Evolutionary conservation across 805 yeast genomes (phyloP).

Genomic region (Tetrapisispora iriomotensis): DNA sequence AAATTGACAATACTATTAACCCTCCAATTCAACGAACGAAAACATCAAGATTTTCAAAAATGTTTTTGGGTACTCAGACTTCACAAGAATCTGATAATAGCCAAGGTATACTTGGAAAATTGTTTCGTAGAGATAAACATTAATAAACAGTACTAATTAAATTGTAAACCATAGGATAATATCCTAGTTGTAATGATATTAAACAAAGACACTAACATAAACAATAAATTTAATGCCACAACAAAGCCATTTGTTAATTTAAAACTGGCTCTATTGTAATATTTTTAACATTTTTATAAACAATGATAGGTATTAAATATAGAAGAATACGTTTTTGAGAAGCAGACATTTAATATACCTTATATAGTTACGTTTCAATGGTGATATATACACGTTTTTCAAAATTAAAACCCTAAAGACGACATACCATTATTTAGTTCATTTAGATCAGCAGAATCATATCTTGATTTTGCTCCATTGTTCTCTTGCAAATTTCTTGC

Average conservation of each 20-base stretch:
- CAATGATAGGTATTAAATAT: no score
- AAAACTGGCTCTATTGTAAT: no score
- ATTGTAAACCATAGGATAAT: no score
- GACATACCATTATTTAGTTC: conserved; percentile 1
- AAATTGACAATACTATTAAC: no score
- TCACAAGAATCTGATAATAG: background rate
- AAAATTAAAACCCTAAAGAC: background rate
- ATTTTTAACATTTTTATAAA: no score
- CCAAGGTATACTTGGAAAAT: background rate
- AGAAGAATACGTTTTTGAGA: no score
- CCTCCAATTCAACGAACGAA: background rate
- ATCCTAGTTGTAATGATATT: background rate
- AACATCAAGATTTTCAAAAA: conserved; percentile 3
- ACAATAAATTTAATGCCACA: background rate
- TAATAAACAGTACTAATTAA: no score
- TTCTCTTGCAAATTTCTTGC: conserved; percentile 14
- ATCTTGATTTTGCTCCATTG: conserved; percentile 2
- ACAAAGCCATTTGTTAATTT: no score
- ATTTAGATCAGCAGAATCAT: background rate
- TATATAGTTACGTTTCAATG: no score
- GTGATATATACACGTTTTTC: no score
- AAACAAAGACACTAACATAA: background rate
- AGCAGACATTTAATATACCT: no score
- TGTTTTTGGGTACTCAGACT: conserved; percentile 1
- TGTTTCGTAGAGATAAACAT: conserved; percentile 4